Evolutionary conservation across 78 protist species (phyloP), one percentile per base, ranked within the genome.

Genomic region (Dictyostelium intermedium): DNA sequence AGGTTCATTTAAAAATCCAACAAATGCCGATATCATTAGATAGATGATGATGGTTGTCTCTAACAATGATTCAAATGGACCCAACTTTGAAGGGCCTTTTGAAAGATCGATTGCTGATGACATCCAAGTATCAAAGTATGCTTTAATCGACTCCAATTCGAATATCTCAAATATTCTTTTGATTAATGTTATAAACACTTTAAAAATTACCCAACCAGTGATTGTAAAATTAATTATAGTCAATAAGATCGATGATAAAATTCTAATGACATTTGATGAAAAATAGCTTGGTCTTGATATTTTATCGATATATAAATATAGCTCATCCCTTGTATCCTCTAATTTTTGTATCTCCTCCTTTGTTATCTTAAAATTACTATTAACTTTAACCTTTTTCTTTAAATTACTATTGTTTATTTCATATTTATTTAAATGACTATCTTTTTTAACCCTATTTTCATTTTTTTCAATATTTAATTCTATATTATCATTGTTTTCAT

Each of bases 21-120:
- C 80, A 87, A 87, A 87, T 60, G 93, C 93, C 18, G 93, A 76
- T 60, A 87, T 41, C 93, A 87, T 87, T 11, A 87, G 45, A 32
- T 87, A 86, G 85, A 87, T 77, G 13, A 87, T 76, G 7, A 87
- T 82, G 34, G 93, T 82, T 25, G 93, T 87, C 47, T 87, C 93
- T 18, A 87, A 87, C 14, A 87, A 16, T 34, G 93, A 87, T 87
- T 87, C 86, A 9, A 87, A 72, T 14, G 84, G 69, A 30, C 93
- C 93, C 11, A 87, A 25, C 32, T 87, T 77, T 16, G 84, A 60
- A 2, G 81, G 27, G 0, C 82, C 77, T 30, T 27, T 35, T 41
- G 72, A 66, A 43, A 87, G 70, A 45, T 87, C 83, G 5, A 70
- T 70, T 14, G 56, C 91, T 1, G 77, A 23, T 27, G 77, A 80